Evolutionary conservation across 495 filamentous ascomycete species (phyloP).

Genomic region (Penicillium parvum): DNA sequence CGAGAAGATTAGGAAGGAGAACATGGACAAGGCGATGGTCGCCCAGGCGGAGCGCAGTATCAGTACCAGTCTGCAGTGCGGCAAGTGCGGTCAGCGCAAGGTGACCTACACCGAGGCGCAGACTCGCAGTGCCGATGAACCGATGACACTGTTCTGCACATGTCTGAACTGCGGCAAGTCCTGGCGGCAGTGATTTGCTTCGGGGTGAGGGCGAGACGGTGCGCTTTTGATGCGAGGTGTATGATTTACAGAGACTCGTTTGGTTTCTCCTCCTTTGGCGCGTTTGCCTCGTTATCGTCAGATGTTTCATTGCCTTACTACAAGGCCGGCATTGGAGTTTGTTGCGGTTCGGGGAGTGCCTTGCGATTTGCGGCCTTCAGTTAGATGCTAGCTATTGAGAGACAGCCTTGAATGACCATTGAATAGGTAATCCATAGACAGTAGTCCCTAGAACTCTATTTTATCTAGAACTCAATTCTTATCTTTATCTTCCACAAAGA

Average conservation of each 20-base stretch:
- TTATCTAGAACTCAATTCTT: no score
- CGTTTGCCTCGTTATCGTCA: slow-evolving; percentile 7
- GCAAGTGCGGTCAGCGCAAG: slow-evolving; percentile 85
- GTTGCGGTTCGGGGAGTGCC: neutral
- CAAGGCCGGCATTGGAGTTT: slow-evolving; percentile 14
- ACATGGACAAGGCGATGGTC: slow-evolving; percentile 77
- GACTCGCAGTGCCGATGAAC: slow-evolving; percentile 85
- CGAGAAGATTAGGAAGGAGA: slow-evolving; percentile 71
- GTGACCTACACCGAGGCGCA: slow-evolving; percentile 95
- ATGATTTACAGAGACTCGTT: slow-evolving; percentile 14
- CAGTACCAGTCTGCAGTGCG: slow-evolving; percentile 77
- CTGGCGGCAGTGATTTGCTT: slow-evolving; percentile 39
- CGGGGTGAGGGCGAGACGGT: neutral
- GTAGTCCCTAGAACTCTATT: no score
- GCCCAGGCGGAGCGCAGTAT: slow-evolving; percentile 68
- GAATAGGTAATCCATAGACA: no score
- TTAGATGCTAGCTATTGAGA: neutral
- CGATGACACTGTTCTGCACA: slow-evolving; percentile 45
- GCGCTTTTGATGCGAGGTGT: no score
- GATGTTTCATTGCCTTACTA: slow-evolving; percentile 11
- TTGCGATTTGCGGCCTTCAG: neutral
- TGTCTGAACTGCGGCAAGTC: slow-evolving; percentile 50
- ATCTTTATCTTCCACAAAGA: no score
- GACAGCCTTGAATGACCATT: neutral
- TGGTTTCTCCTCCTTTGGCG: slow-evolving; percentile 4